Base-by-base conservation (phyloP, 345 rosid genomes). In the Eucalyptus sp. region DNA sequence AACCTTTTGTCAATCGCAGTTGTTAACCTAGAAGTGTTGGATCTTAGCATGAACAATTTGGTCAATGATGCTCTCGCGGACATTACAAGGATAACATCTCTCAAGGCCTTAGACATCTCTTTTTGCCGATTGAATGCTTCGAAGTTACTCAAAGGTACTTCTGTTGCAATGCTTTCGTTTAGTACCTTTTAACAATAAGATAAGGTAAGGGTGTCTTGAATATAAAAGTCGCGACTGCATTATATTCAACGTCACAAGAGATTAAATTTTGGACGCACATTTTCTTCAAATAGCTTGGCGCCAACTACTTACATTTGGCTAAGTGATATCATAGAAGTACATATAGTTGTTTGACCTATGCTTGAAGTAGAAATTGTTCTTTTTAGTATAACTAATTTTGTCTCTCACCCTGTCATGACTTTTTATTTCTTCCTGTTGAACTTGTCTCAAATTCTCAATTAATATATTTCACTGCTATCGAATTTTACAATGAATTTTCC, bases 21-120 rank as follows among this genome's bases (percentile, higher is more conserved):
- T 31, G 43, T 68, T 5, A 31, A 68, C 8, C 2, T 68, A 2
- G 80, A 68, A 18, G 80, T 3, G 24, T 2, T 68, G 24, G 12
- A 31, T 68, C 80, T 68, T 31, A 3, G 0, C 0, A 0, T 0
- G 8, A 68, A 68, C 43, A 8, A 68, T 3, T 31, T 68, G 43
- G 43, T 16, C 3, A 31, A 68, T 33, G 43, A 68, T 68, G 80
- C 80, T 18, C 43, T 68, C 43, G 3, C 2, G 37, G 76, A 64
- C 20, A 64, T 64, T 14, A 13, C 20, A 20, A 64, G 76, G 37
- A 64, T 64, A 64, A n/a, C 76, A 64, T 31, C 80, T 31, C 80
- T 68, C 3, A 68, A 31, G 43, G 43, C 22, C 43, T 31, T 68
- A 31, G 2, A 16, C 43, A 68, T 68, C 3, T 0, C 0, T 4